Evolutionary conservation across 768 basidiomycete genomes (phyloP), one percentile per base, ranked within the genome.

Genomic region (Trametes elegans): DNA sequence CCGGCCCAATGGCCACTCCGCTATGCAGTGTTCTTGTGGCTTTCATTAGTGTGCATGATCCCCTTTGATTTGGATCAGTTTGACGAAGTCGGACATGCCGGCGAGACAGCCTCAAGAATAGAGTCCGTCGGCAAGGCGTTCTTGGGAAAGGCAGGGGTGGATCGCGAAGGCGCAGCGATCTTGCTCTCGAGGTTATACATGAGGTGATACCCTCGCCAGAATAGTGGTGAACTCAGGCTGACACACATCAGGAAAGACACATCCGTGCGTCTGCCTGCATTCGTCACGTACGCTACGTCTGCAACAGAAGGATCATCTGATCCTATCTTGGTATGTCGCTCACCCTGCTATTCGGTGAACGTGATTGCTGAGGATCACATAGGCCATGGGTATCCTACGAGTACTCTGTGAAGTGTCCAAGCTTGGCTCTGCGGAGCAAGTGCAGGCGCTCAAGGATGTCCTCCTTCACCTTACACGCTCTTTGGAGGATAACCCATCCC

Each of bases 61-160:
- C 97, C 97, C 0, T 99, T 99, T 69, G 86, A 91, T 66, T 74
- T 99, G 34, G 79, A 83, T 27, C 89, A 92, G 62, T 92, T 97
- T 49, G 92, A 93, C 64, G 85, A 88, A 53, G 64, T 61, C 9
- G 76, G 75, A 3, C 67, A 73, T n/a, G 62, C 66, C 21, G 80
- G 83, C 10, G 68, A 76, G 41, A 90, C 88, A 1, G 82, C 84
- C 0, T 60, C 64, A 16, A 67, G 68, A 5, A 71, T 95, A 2
- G 86, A 94, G 60, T 58, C 63, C 1, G 66, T 84, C 3, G 87
- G 81, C 0, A 87, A 79, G 62, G 62, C 62, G 5, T 79, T 83
- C 62, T 74, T 95, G 8, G 68, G 68, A 4, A 82, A 77, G 38
- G 82, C 91, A 11, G 94, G 96, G 0, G 74, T 95, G 53, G 95